These are phyloP conservation scores for Anastatica hierochuntica DNA, from an alignment of 345 rosid species.

Conservation along the genomic window DNA sequence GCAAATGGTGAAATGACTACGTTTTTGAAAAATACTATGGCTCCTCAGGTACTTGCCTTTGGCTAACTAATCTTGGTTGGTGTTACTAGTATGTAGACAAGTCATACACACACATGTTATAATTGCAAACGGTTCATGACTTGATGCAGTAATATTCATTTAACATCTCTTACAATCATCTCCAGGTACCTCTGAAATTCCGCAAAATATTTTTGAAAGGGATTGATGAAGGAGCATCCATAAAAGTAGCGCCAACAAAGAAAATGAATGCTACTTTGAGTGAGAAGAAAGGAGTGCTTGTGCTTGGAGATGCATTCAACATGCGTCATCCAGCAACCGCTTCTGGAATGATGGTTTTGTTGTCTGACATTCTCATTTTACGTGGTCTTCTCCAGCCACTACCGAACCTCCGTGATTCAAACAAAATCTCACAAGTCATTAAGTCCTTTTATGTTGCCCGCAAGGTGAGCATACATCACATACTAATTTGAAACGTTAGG, in stretches of 20 bases:
- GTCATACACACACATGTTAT: neutral
- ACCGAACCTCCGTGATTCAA: conserved; percentile 26
- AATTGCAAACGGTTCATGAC: neutral
- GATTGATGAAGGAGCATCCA: conserved; percentile 29
- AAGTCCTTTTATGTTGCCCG: conserved; percentile 43
- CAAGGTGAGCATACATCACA: conserved; percentile 25
- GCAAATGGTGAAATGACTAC: conserved; percentile 18
- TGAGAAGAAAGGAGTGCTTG: conserved; percentile 37
- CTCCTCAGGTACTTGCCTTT: conserved; percentile 29
- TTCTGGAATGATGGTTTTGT: conserved; percentile 47
- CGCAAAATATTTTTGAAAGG: conserved; percentile 31
- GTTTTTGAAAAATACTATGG: conserved; percentile 25
- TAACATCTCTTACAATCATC: neutral
- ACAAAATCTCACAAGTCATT: conserved; percentile 25
- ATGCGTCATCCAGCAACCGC: conserved; percentile 34
- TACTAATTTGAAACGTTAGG: neutral
- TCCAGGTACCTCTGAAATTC: conserved; percentile 30
- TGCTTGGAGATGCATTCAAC: conserved; percentile 30
- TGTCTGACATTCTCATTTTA: conserved; percentile 44
- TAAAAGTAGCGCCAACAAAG: conserved; percentile 34
- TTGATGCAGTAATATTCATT: neutral
- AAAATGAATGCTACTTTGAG: conserved; percentile 34
- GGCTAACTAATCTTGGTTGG: neutral
- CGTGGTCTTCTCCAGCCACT: conserved; percentile 34
- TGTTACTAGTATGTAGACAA: neutral